These are phyloP conservation scores for Piromyces finnis DNA, from an alignment of 192 early-diverging fungal species.

Conservation along the genomic window DNA sequence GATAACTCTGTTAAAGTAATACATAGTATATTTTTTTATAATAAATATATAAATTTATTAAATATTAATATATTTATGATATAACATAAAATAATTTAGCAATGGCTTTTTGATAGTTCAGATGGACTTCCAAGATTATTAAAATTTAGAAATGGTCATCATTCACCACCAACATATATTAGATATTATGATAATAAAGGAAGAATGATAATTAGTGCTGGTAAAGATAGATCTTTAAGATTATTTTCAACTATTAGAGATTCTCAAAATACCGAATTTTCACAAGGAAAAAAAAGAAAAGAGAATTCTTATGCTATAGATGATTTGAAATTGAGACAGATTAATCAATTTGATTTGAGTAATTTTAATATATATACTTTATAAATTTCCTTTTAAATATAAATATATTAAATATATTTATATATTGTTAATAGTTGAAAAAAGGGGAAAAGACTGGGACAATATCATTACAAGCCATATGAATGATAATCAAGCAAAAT, in stretches of 20 bases:
- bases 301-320: slow-evolving; percentile 28
- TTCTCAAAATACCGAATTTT: slow-evolving; percentile 64
- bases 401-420: no score
- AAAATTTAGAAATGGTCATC: slow-evolving; percentile 73
- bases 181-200: slow-evolving; percentile 59
- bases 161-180: slow-evolving; percentile 62
- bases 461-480: slow-evolving; percentile 78
- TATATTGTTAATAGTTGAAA: no score
- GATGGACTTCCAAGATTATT: slow-evolving; percentile 66
- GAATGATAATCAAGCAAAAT: slow-evolving; percentile 47
- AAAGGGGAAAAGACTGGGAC: slow-evolving; percentile 70
- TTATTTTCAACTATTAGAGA: slow-evolving; percentile 72
- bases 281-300: slow-evolving; percentile 64
- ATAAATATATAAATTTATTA: no score
- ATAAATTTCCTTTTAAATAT: no score
- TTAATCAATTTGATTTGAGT: slow-evolving; percentile 55
- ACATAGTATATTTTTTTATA: no score
- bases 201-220: slow-evolving; percentile 55
- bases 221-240: slow-evolving; percentile 67
- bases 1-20: slow-evolving; percentile 83
- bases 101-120: slow-evolving; percentile 85
- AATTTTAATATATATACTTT: slow-evolving; percentile 4
- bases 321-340: slow-evolving; percentile 52
- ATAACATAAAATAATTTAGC: slow-evolving; percentile 10
- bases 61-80: no score